Conservation (phyloP, 1,284 basidiomycete species). For the Vanrija sp. region DNA sequence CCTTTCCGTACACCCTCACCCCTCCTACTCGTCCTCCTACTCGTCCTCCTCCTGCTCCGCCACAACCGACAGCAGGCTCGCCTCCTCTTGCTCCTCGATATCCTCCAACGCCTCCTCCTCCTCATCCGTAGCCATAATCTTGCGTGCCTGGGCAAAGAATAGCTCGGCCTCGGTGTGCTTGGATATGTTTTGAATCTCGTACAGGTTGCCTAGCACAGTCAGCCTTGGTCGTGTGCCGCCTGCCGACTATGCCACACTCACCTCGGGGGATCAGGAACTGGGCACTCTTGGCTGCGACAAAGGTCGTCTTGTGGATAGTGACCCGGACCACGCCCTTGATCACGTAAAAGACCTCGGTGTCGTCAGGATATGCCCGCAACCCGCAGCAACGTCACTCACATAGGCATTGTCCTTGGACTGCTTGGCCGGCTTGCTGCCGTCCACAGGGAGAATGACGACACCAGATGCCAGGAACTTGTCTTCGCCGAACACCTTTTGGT, state of each 20-base stretch:
- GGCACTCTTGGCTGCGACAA: slow-evolving; percentile 74
- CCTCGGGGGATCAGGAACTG: slow-evolving; percentile 89
- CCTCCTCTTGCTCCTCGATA: not conserved
- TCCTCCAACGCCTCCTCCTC: slow-evolving; percentile 24
- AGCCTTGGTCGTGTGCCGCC: not conserved
- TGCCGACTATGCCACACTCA: slow-evolving; percentile 44
- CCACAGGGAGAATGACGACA: slow-evolving; percentile 72
- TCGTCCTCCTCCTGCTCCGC: not conserved
- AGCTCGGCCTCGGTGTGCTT: slow-evolving; percentile 67
- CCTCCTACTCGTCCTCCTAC: not conserved
- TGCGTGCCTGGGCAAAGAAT: slow-evolving; percentile 90
- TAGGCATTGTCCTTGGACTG: slow-evolving; percentile 91
- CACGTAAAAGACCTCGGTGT: slow-evolving; percentile 75
- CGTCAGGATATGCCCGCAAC: not conserved
- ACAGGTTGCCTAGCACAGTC: slow-evolving; percentile 67
- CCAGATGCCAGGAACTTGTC: slow-evolving; percentile 87
- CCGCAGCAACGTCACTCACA: slow-evolving; percentile 57
- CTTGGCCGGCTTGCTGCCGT: slow-evolving; percentile 78
- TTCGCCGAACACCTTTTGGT: slow-evolving; percentile 94
- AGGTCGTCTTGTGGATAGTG: slow-evolving; percentile 71
- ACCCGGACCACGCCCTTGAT: slow-evolving; percentile 83
- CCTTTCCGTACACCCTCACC: too few species aligned
- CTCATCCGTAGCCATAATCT: slow-evolving; percentile 54
- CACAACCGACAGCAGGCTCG: not conserved
- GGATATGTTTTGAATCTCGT: slow-evolving; percentile 82